Evolutionary conservation across 345 rosid species (phyloP).

Genomic region (Erucastrum elatum): DNA sequence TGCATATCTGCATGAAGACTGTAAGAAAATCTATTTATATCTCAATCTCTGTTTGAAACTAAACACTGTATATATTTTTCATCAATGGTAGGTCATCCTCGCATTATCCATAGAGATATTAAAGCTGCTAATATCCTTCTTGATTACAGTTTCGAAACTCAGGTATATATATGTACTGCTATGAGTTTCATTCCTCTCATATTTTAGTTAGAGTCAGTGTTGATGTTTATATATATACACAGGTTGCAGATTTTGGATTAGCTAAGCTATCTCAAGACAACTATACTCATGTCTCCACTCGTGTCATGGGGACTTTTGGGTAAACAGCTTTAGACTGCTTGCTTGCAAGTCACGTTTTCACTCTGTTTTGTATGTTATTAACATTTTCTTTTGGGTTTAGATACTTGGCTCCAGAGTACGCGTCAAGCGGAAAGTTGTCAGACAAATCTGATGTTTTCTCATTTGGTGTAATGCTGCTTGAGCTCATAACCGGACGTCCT

Average conservation of each 20-base stretch:
- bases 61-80: neutral
- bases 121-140: conserved; percentile 83
- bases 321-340: conserved; percentile 34
- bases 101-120: conserved; percentile 90
- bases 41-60: neutral
- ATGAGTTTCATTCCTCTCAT: neutral
- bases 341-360: neutral
- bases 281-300: conserved; percentile 88
- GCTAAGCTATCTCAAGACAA: conserved; percentile 78
- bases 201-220: neutral
- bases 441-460: conserved; percentile 96
- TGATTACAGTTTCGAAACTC: conserved; percentile 68
- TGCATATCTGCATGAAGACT: conserved; percentile 95
- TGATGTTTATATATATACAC: neutral
- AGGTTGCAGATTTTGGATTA: conserved; percentile 99
- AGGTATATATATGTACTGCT: conserved; percentile 46
- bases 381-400: conserved; percentile 34
- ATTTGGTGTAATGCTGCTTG: conserved; percentile 81
- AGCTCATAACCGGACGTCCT: conserved; percentile 73
- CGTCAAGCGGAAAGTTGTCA: conserved; percentile 82
- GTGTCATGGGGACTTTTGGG: conserved; percentile 99
- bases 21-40: conserved; percentile 44
- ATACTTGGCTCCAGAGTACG: conserved; percentile 95
- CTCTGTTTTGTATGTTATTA: neutral
- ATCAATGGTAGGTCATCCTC: conserved; percentile 68